Evolutionary conservation across 306 rosid species (phyloP).

Genomic region (Quercus alba): DNA sequence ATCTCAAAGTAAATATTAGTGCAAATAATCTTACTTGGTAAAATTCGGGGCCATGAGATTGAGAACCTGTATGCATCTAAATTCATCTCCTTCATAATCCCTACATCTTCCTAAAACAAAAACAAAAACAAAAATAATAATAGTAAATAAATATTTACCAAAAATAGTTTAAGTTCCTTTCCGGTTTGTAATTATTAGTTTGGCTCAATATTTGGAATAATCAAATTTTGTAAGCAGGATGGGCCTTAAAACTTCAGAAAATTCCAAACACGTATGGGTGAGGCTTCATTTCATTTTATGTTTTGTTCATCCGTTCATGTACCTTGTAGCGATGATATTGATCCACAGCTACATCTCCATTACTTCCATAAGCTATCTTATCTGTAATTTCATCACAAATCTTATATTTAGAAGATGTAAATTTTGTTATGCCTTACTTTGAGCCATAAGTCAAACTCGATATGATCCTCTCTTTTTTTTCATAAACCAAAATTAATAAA

Average conservation of each 20-base stretch:
- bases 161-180: neutral
- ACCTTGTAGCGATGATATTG: conserved; percentile 31
- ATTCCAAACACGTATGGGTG: no score
- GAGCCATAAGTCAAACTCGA: neutral
- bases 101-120: conserved; percentile 53
- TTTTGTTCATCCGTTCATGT: neutral
- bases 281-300: no score
- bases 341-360: neutral
- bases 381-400: neutral
- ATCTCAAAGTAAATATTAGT: neutral
- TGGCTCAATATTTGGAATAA: no score
- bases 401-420: neutral
- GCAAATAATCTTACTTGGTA: conserved; percentile 47
- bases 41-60: conserved; percentile 66
- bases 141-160: neutral
- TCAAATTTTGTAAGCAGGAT: no score
- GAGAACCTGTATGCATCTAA: conserved; percentile 68
- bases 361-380: neutral
- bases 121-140: neutral
- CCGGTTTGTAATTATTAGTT: neutral
- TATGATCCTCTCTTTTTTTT: no score
- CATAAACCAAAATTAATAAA: no score
- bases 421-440: neutral
- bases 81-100: conserved; percentile 50
- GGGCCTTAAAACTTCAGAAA: no score